phyloP scores from a whole-genome alignment of 768 basidiomycete genomes.

The Infundibulicybe gibba region DNA sequence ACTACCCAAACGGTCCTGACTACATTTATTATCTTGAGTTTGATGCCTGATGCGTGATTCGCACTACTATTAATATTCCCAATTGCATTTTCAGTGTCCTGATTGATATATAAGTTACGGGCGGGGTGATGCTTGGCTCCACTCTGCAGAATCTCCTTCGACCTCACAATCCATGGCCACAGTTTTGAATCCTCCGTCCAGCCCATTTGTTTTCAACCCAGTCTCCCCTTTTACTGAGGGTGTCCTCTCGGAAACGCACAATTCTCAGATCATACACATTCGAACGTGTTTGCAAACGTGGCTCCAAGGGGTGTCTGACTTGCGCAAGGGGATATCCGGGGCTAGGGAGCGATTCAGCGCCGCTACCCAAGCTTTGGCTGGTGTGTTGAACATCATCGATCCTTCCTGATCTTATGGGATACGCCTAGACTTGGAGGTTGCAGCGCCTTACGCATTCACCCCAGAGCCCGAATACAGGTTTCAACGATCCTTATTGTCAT shows the following conservation, averaged over 20 bases:
- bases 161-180: background rate
- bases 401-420: background rate
- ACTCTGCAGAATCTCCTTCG: slow-evolving; percentile 14
- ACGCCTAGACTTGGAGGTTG: slow-evolving; percentile 11
- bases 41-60: too few relatives aligned
- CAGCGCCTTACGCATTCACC: slow-evolving; percentile 12
- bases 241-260: slow-evolving; percentile 9
- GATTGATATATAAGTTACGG: too few relatives aligned
- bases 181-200: background rate
- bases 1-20: too few relatives aligned
- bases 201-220: background rate
- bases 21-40: too few relatives aligned
- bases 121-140: slow-evolving; percentile 17
- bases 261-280: slow-evolving; percentile 12
- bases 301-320: slow-evolving; percentile 9
- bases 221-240: slow-evolving; percentile 13
- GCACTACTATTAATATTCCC: too few relatives aligned
- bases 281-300: slow-evolving; percentile 14
- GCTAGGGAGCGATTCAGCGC: slow-evolving; percentile 7
- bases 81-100: too few relatives aligned
- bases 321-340: slow-evolving; percentile 9
- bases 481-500: slow-evolving; percentile 14
- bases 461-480: slow-evolving; percentile 15
- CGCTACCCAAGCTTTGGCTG: slow-evolving; percentile 12
- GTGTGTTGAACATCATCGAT: slow-evolving; percentile 2